Percentiles rank a stretch among this genome's conserved stretches.
Conservation (phyloP, 202 grass and related monocot genomes). For the Thinopyrum obtusiflorum region DNA sequence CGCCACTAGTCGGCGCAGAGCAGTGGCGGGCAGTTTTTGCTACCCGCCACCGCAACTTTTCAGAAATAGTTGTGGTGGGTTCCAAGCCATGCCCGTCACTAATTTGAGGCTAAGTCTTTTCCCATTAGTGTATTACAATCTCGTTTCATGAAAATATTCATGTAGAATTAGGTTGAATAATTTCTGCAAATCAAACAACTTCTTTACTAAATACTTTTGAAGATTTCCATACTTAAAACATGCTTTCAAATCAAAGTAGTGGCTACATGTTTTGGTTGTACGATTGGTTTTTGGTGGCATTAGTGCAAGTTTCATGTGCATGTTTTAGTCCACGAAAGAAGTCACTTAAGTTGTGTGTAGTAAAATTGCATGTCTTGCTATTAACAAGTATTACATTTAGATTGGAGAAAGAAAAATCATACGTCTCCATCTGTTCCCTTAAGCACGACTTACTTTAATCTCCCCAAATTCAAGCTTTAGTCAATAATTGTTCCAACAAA, state of each 20-base stretch:
- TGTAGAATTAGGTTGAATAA: background rate
- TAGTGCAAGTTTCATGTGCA: background rate
- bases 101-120: no score
- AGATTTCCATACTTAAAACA: background rate
- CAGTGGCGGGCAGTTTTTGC: no score
- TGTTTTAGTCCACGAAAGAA: background rate
- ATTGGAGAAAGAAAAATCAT: background rate
- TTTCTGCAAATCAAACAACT: background rate
- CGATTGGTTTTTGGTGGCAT: background rate
- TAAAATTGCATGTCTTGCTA: background rate
- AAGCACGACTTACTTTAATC: background rate
- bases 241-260: background rate
- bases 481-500: background rate
- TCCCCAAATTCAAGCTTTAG: background rate
- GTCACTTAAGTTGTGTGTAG: no score
- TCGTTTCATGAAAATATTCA: background rate
- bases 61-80: no score
- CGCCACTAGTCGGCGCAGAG: no score
- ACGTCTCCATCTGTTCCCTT: background rate
- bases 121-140: no score
- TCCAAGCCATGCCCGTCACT: no score
- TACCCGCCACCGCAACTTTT: no score
- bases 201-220: background rate
- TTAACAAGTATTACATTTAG: background rate
- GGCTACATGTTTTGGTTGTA: background rate